Base-by-base conservation (phyloP, 352 stramenopile genomes). In the Phytophthora chlamydospora region DNA sequence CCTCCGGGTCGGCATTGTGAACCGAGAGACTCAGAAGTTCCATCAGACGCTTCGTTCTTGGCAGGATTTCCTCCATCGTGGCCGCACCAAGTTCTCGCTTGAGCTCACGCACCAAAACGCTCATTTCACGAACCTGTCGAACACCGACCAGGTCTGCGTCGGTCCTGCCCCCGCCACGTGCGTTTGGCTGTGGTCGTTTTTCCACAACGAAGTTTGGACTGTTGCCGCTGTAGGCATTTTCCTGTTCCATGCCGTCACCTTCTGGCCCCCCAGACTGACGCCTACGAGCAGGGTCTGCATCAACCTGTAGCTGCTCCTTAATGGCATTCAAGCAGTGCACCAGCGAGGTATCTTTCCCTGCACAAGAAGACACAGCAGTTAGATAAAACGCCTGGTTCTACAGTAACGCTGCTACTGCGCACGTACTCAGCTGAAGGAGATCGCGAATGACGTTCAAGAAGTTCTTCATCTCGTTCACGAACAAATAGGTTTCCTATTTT, bases 391-490 rank as follows among this genome's bases (percentile, higher is more conserved):
- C 6, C 11, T 40, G 9, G 24, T 19, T 39, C 32, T 35, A 19
- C 12, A 10, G 6, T 14, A 44, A 14, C 14, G 13, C 5, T 38
- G 24, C 6, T 27, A n/a, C 2, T 31, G 24, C 5, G 0, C 12
- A 83, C 85, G 33, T 72, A 91, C 83, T 76, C 33, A 97, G 62
- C n/a, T 83, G 54, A 38, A 96, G 68, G 33, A 86, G 66, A 6
- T 74, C 67, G 10, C 84, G 78, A 32, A 92, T 46, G 9, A 73
- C 66, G 24, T 84, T 78, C 17, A 96, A 47, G 44, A 95, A 95
- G 42, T 92, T 94, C 42, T 92, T 76, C 75, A 94, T 92, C 55
- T 97, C 85, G 58, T 93, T 97, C 27, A 89, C 69, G 19, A 90
- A 91, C 44, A 97, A 48, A 58, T 91, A 97, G 29, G 85, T 78